Base-by-base conservation (phyloP, 1,284 basidiomycete species). In the Amylostereum chailletii region DNA sequence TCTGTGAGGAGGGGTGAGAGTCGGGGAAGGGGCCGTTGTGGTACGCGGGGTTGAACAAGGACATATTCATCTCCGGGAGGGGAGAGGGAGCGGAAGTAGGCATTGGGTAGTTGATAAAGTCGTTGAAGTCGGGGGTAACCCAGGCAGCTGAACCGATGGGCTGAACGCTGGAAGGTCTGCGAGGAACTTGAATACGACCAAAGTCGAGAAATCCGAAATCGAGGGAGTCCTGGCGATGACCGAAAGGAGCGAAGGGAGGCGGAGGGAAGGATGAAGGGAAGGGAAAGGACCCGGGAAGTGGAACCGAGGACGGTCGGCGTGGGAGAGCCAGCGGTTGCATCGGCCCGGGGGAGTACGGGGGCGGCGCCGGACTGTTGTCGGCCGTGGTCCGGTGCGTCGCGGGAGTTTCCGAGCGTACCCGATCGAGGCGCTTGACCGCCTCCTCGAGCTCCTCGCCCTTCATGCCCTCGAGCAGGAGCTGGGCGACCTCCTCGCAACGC, bases 241-340 rank as follows among this genome's bases (percentile, higher is more conserved):
- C 38, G 48, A 29, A 51, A 46, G 2, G 46, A 19, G 55, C 53
- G 50, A 71, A 71, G 0, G 73, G 65, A 2, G 74, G 47, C 1
- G 68, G 62, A 0, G 75, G 75, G 7, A 75, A 55, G 4, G 69
- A 58, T 36, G 76, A 74, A 2, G 59, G 60, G 41, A 62, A 57
- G 52, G 67, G 66, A 4, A 64, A 59, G 31, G 62, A 55, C 49
- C 73, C 71, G 0, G 79, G 79, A 1, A 84, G 73, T 0, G 83
- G 83, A 0, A 83, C 83, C 1, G 80, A 83, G 0, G 82, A 84
- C 1, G 81, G 71, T 0, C 81, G 74, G 50, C 81, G 77, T n/a
- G 57, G 55, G 48, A 57, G 42, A 37, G 53, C 33, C 27, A 49
- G 41, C 10, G 48, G 38, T 34, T 49, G 56, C 4, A 51, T 53